Evolutionary conservation across 129 eudicot genomes (phyloP).

Genomic region (Chrysanthemum makinoi): DNA sequence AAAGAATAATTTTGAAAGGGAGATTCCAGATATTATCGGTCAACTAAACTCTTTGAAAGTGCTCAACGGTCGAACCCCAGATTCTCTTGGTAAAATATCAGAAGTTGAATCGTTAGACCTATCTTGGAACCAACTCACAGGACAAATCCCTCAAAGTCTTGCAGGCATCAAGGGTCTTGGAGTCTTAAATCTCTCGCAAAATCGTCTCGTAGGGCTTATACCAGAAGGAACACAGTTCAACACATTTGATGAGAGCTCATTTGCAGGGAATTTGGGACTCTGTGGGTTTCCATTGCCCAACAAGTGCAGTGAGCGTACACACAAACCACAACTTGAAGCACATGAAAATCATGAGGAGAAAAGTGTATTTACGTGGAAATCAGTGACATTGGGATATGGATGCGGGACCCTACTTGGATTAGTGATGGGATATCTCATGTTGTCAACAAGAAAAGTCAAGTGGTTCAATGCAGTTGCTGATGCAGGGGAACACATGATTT

Average conservation of each 20-base stretch:
- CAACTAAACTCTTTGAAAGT: slow-evolving; percentile 1
- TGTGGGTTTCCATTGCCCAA: slow-evolving; percentile 21
- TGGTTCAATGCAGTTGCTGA: slow-evolving; percentile 28
- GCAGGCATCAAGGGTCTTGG: slow-evolving; percentile 21
- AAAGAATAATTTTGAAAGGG: neutral
- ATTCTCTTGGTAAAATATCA: slow-evolving; percentile 24
- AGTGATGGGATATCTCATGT: slow-evolving; percentile 18
- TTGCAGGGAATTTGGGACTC: slow-evolving; percentile 13
- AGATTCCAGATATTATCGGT: too few species aligned
- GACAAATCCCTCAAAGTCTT: slow-evolving; percentile 32
- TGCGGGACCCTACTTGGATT: slow-evolving; percentile 24
- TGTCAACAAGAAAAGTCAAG: slow-evolving; percentile 24
- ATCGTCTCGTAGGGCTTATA: slow-evolving; percentile 26
- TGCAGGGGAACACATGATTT: slow-evolving; percentile 16
- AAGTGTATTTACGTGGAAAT: slow-evolving; percentile 26
- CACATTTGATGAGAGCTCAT: slow-evolving; percentile 22
- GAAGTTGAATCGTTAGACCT: slow-evolving; percentile 40
- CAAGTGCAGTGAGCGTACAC: slow-evolving; percentile 4
- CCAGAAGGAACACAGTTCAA: slow-evolving; percentile 19
- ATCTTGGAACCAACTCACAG: slow-evolving; percentile 34
- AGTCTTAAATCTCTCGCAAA: slow-evolving; percentile 34
- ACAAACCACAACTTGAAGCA: neutral
- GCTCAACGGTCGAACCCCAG: slow-evolving; percentile 35
- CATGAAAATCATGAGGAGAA: slow-evolving; percentile 9
- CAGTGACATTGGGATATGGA: slow-evolving; percentile 24